Conservation (phyloP, 768 basidiomycete genomes). For the Podaxis mareebaensis region DNA sequence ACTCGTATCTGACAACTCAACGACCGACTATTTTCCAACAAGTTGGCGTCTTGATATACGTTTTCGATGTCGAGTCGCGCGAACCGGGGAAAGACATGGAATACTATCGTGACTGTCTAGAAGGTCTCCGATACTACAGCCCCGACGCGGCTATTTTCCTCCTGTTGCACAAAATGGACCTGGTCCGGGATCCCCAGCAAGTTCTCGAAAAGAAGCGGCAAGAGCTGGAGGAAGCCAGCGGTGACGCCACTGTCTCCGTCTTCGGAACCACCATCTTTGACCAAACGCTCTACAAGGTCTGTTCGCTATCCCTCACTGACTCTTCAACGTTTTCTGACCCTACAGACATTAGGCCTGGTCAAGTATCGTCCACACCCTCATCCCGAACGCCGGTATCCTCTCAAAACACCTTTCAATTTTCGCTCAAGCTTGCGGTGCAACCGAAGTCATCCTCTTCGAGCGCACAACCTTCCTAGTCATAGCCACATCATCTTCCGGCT, state of each 20-base stretch:
- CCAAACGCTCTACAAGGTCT: constrained; percentile 92
- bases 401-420: constrained; percentile 85
- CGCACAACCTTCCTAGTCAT: constrained; percentile 98
- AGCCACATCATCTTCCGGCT: constrained; percentile 67
- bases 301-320: constrained; percentile 16
- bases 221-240: constrained; percentile 73
- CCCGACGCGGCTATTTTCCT: constrained; percentile 86
- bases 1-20: constrained; percentile 90
- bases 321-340: constrained; percentile 7
- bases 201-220: constrained; percentile 71
- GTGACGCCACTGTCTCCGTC: constrained; percentile 60
- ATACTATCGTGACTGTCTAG: constrained; percentile 91
- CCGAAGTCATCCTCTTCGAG: constrained; percentile 95
- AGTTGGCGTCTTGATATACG: constrained; percentile 97
- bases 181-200: constrained; percentile 64
- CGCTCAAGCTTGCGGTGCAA: constrained; percentile 83
- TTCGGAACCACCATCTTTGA: constrained; percentile 97
- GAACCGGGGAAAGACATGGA: constrained; percentile 85
- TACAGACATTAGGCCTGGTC: constrained; percentile 83
- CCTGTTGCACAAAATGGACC: constrained; percentile 97
- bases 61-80: constrained; percentile 91
- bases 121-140: constrained; percentile 75
- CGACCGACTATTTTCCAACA: constrained; percentile 95
- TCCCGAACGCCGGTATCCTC: constrained; percentile 91
- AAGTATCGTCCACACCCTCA: constrained; percentile 92